Base-by-base conservation (phyloP, 140 eudicot species). In the Stevia rebaudiana region DNA sequence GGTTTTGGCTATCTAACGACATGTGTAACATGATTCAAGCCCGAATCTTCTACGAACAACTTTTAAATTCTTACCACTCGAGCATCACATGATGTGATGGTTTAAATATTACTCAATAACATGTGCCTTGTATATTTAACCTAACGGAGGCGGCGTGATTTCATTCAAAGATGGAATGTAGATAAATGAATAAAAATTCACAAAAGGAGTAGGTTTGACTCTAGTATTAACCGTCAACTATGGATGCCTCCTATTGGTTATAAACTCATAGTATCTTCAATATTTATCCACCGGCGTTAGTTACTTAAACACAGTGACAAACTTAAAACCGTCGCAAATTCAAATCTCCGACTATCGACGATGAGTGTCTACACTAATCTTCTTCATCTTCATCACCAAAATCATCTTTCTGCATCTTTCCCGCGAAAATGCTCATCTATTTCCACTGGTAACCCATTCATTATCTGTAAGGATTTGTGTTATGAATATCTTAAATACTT, bases 321-420 rank as follows among this genome's bases (percentile, higher is more conserved):
- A 51, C 4, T 25, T 23, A 56, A 53, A 44, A 8, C 17, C 35
- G 22, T 46, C 31, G 0, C 44, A 44, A 28, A 6, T 18, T 13
- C 18, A 42, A 56, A 49, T 0, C 49, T 50, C 50, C 12, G 21
- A 22, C 16, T 0, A 41, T 13, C 40, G 58, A 70, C 46, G 0
- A 72, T 72, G 77, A 63, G 31, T 31, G 2, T 43, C 39, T 53
- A 31, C 49, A 53, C 2, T 53, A 72, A 72, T 53, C 65, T 63
- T 63, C 77, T 54, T n/a, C 57, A 52, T 4, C 63, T 63, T 53
- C 66, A 63, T 63, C 71, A 63, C 51, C 66, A 42, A 30, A 21
- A 21, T 5, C 72, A 35, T 35, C 42, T 12, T 28, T 21, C 15
- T 6, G 21, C 48, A 42, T 19, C 46, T 72, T 53, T 63, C n/a